A percentile compares a stretch with the other conserved stretches of the same genome.
phyloP scores from a whole-genome alignment of 495 filamentous ascomycete genomes.

The Amorphotheca resinae region DNA sequence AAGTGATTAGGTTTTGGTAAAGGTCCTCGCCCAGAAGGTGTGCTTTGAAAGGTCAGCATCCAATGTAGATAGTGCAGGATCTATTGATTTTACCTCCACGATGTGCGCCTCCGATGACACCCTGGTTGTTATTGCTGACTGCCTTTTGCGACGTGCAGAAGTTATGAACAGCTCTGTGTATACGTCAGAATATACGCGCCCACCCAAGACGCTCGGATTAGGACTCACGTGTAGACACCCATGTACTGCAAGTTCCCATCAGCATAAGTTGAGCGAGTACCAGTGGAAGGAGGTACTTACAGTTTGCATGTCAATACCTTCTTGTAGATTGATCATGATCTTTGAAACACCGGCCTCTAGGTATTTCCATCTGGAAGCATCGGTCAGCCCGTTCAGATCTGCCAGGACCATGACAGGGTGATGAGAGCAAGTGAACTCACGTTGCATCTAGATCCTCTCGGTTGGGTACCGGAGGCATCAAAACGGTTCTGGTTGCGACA shows the following conservation, averaged over 20 bases:
- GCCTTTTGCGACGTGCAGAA: slow-evolving; percentile 98
- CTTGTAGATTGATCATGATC: slow-evolving; percentile 85
- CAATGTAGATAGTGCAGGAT: no score
- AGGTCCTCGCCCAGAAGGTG: slow-evolving; percentile 94
- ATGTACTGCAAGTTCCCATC: slow-evolving; percentile 55
- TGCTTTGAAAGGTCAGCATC: slow-evolving; percentile 30
- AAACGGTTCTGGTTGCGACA: slow-evolving; percentile 3
- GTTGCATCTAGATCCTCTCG: slow-evolving; percentile 77
- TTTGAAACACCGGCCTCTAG: slow-evolving; percentile 74
- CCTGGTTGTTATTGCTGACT: slow-evolving; percentile 32
- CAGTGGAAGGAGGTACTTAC: slow-evolving; percentile 35
- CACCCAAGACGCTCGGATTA: not conserved
- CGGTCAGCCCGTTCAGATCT: slow-evolving; percentile 39
- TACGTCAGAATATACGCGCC: slow-evolving; percentile 17
- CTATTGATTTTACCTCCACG: slow-evolving; percentile 85
- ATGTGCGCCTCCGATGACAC: slow-evolving; percentile 45
- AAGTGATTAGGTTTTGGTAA: slow-evolving; percentile 78
- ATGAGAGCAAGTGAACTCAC: slow-evolving; percentile 41
- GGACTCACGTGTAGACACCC: slow-evolving; percentile 83
- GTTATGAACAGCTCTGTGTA: slow-evolving; percentile 78
- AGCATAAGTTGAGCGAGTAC: not conserved
- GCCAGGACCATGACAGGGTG: not conserved
- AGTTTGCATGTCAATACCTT: slow-evolving; percentile 82
- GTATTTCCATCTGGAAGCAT: slow-evolving; percentile 62
- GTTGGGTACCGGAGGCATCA: slow-evolving; percentile 43